Evolutionary conservation across 2,329 filamentous ascomycete species (phyloP).

Genomic region (Aspergillus viridinutans): DNA sequence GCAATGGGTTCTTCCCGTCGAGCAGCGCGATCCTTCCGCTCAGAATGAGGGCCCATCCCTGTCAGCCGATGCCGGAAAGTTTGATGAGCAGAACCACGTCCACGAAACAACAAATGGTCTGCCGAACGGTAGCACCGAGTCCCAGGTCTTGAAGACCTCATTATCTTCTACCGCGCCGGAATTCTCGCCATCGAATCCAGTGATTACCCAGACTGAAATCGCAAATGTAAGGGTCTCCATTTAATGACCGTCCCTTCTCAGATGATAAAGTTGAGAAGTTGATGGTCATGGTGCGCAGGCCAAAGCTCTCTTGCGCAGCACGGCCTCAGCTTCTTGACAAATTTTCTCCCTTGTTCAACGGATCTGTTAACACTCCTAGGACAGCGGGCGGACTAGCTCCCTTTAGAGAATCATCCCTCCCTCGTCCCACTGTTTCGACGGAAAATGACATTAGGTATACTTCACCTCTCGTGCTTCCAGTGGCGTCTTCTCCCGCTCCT

Average conservation of each 20-base stretch:
- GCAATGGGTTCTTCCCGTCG: slow-evolving; percentile 69
- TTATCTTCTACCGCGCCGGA: slow-evolving; percentile 62
- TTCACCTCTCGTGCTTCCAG: neutral
- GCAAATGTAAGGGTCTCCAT: slow-evolving; percentile 33
- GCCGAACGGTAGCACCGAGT: slow-evolving; percentile 38
- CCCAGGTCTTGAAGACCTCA: slow-evolving; percentile 44
- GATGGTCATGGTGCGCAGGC: slow-evolving; percentile 42
- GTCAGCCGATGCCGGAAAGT: slow-evolving; percentile 18
- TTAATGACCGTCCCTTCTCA: slow-evolving; percentile 37
- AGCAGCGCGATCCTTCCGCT: slow-evolving; percentile 67
- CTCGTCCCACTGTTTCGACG: slow-evolving; percentile 32
- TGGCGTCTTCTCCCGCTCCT: neutral
- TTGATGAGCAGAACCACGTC: slow-evolving; percentile 35
- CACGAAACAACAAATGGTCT: slow-evolving; percentile 32
- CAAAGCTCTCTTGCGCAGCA: slow-evolving; percentile 31
- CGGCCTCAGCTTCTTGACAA: slow-evolving; percentile 36
- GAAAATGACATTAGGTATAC: slow-evolving; percentile 1
- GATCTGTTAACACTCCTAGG: slow-evolving; percentile 51
- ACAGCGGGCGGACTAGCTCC: slow-evolving; percentile 47
- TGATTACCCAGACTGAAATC: slow-evolving; percentile 28
- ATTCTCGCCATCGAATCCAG: slow-evolving; percentile 49
- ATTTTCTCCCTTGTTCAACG: slow-evolving; percentile 50
- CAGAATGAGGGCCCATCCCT: slow-evolving; percentile 65
- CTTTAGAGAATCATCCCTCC: slow-evolving; percentile 33
- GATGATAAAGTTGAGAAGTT: slow-evolving; percentile 52